These are phyloP conservation scores for Leptodermis oblonga DNA, from an alignment of 257 asterid genomes.

Conservation along the genomic window DNA sequence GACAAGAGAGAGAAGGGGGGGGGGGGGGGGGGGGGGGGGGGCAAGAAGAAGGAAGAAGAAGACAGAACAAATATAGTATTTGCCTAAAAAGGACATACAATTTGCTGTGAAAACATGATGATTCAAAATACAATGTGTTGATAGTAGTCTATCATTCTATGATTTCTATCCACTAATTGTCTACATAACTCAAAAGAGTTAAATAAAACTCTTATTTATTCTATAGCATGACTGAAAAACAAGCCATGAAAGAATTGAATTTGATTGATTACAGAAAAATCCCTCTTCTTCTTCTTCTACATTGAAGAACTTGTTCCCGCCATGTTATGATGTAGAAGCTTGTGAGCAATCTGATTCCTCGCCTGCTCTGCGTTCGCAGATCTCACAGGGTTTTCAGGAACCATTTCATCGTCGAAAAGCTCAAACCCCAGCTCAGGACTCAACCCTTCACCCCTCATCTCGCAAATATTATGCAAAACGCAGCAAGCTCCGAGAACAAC, in stretches of 20 bases:
- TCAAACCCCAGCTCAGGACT: conserved; percentile 49
- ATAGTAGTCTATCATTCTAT: too few relatives aligned
- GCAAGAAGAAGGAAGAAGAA: too few relatives aligned
- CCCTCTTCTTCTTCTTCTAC: conserved; percentile 17
- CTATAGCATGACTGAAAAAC: conserved; percentile 20
- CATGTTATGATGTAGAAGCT: conserved; percentile 57
- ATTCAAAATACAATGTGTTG: too few relatives aligned
- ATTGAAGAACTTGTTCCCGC: conserved; percentile 45
- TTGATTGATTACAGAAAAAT: conserved; percentile 2
- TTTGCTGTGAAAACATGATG: too few relatives aligned
- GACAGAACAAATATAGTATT: too few relatives aligned
- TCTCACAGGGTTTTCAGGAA: conserved; percentile 40
- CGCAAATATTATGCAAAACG: conserved; percentile 79
- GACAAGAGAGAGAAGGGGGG: neutral
- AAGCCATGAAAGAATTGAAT: conserved; percentile 29
- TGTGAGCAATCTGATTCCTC: conserved; percentile 75
- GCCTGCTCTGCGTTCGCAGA: conserved; percentile 39
- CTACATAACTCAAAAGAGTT: conserved; percentile 10
- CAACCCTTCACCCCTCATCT: conserved; percentile 53
- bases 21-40: too few relatives aligned
- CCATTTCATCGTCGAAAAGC: conserved; percentile 52
- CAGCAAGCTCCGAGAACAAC: conserved; percentile 81
- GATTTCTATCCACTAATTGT: conserved; percentile 7
- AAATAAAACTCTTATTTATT: conserved; percentile 17
- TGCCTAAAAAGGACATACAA: too few relatives aligned